Percentiles rank a stretch among this genome's conserved stretches.
These are phyloP conservation scores for Collybia sp. DNA, from an alignment of 768 basidiomycete species.

Conservation along the genomic window DNA sequence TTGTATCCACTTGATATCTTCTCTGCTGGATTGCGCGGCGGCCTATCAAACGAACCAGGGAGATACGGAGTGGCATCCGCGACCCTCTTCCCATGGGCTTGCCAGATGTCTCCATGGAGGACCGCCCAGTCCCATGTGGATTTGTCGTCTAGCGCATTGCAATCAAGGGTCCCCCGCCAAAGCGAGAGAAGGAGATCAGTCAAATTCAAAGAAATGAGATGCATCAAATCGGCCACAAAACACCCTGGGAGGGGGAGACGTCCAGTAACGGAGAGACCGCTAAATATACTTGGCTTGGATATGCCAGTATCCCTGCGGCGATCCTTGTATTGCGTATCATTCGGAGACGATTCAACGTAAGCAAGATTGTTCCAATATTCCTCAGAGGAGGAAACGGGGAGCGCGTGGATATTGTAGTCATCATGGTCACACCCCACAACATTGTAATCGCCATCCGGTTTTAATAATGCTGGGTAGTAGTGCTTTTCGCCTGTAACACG, in stretches of 20 bases:
- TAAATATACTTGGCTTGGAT: slow-evolving; percentile 21
- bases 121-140: slow-evolving; percentile 16
- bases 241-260: slow-evolving; percentile 14
- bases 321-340: slow-evolving; percentile 9
- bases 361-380: slow-evolving; percentile 9
- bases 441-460: slow-evolving; percentile 16
- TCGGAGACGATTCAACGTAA: slow-evolving; percentile 10
- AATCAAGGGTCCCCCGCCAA: slow-evolving; percentile 16
- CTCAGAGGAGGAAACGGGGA: slow-evolving; percentile 4
- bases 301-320: slow-evolving; percentile 23
- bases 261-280: slow-evolving; percentile 9
- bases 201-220: slow-evolving; percentile 22
- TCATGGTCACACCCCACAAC: slow-evolving; percentile 14
- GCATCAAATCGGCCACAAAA: slow-evolving; percentile 25
- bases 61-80: slow-evolving; percentile 15
- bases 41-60: slow-evolving; percentile 26
- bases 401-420: slow-evolving; percentile 14
- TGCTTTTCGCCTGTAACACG: slow-evolving; percentile 19
- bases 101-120: slow-evolving; percentile 14
- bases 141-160: slow-evolving; percentile 3
- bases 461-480: slow-evolving; percentile 28
- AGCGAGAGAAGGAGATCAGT: slow-evolving; percentile 21
- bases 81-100: slow-evolving; percentile 20
- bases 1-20: slow-evolving; percentile 22
- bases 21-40: slow-evolving; percentile 26